Percentiles rank a stretch among this genome's conserved stretches.
These are phyloP conservation scores for Nigrospora oryzae DNA, from an alignment of 2,329 filamentous ascomycete species.

Conservation along the genomic window DNA sequence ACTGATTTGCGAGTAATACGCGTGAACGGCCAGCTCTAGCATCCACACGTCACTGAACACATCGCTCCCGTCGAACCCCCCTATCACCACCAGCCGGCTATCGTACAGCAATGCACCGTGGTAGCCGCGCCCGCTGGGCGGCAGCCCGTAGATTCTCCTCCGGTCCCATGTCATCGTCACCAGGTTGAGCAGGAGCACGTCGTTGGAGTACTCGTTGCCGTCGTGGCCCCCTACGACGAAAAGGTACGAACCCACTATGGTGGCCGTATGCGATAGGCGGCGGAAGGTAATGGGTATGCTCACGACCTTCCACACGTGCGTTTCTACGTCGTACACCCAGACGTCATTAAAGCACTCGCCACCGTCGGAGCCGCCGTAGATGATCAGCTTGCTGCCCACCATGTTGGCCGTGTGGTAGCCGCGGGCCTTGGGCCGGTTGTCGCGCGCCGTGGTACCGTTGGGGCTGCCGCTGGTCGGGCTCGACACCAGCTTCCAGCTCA, in stretches of 20 bases:
- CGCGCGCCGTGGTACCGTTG: slow-evolving; percentile 7
- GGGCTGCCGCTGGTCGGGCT: slow-evolving; percentile 19
- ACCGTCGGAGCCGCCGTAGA: slow-evolving; percentile 62
- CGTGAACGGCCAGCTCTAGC: slow-evolving; percentile 59
- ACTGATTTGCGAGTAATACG: slow-evolving; percentile 67
- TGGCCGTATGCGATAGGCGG: slow-evolving; percentile 59
- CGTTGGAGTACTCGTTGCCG: slow-evolving; percentile 60
- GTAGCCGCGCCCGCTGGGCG: slow-evolving; percentile 57
- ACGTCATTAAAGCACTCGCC: slow-evolving; percentile 67
- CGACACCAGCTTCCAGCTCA: slow-evolving; percentile 61
- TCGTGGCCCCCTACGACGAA: slow-evolving; percentile 66
- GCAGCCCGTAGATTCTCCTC: slow-evolving; percentile 54
- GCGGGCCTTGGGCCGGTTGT: slow-evolving; percentile 47
- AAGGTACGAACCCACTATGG: slow-evolving; percentile 60
- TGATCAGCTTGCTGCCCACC: slow-evolving; percentile 63
- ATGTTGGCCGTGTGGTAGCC: slow-evolving; percentile 69
- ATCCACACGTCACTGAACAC: slow-evolving; percentile 62
- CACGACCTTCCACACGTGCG: slow-evolving; percentile 49
- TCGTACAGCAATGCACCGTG: slow-evolving; percentile 60
- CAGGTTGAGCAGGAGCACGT: slow-evolving; percentile 59
- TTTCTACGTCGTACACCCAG: slow-evolving; percentile 64
- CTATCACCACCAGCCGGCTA: slow-evolving; percentile 54
- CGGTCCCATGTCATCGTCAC: slow-evolving; percentile 70
- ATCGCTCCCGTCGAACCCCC: slow-evolving; percentile 59
- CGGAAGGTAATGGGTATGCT: slow-evolving; percentile 52